Conservation (phyloP, 2,329 filamentous ascomycete species). For the Colletotrichum sp. region DNA sequence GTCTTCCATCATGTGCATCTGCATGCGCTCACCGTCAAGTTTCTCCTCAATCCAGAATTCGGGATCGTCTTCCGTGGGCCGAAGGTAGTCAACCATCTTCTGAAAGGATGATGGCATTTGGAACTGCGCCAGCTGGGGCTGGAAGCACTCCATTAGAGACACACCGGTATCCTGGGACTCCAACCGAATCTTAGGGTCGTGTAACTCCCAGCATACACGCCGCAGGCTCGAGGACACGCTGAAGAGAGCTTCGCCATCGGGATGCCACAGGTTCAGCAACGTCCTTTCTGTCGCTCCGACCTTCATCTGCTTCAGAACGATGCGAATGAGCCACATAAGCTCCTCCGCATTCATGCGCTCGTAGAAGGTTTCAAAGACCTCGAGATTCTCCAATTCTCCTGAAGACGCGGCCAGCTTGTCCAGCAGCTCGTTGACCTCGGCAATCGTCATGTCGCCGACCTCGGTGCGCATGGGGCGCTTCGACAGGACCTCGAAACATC, state of each 20-base stretch:
- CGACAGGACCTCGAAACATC: constrained; percentile 85
- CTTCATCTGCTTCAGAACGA: constrained; percentile 82
- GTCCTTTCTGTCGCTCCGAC: constrained; percentile 86
- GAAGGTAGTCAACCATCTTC: constrained; percentile 74
- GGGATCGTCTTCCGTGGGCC: constrained; percentile 69
- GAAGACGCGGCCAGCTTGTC: constrained; percentile 77
- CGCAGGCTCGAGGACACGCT: constrained; percentile 90
- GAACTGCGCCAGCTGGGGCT: constrained; percentile 93
- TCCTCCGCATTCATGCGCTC: constrained; percentile 91
- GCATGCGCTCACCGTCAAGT: constrained; percentile 95
- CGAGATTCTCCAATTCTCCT: constrained; percentile 83
- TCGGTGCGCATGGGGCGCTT: constrained; percentile 80
- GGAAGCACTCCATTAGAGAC: constrained; percentile 90
- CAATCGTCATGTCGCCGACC: constrained; percentile 81
- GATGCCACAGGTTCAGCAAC: constrained; percentile 82
- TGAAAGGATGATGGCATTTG: constrained; percentile 81
- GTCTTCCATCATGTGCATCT: constrained; percentile 88
- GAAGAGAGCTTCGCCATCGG: constrained; percentile 78
- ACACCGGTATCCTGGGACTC: constrained; percentile 78
- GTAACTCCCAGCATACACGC: constrained; percentile 93
- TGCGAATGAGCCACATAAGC: constrained; percentile 91
- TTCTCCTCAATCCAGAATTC: constrained; percentile 99
- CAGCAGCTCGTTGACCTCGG: constrained; percentile 85
- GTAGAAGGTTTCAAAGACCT: constrained; percentile 85
- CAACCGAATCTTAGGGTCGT: constrained; percentile 73